Evolutionary conservation across 2,329 filamentous ascomycete species (phyloP).

Genomic region (Apiospora pterosperma): DNA sequence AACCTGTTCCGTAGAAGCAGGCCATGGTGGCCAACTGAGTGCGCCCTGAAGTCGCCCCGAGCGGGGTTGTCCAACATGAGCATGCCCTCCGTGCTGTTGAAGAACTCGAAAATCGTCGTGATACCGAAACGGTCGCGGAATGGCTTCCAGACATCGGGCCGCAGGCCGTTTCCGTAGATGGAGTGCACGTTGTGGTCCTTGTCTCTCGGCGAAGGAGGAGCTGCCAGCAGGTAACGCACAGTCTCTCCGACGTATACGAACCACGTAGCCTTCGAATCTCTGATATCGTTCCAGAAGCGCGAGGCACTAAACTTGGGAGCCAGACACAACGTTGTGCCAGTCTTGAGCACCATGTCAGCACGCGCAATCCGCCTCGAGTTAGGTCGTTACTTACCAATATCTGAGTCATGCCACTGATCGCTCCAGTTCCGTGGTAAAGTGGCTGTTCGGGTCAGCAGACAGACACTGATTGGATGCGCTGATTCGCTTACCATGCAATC

Average conservation of each 20-base stretch:
- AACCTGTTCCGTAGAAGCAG: slow-evolving; percentile 51
- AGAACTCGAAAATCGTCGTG: slow-evolving; percentile 66
- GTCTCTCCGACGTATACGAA: slow-evolving; percentile 80
- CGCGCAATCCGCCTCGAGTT: slow-evolving; percentile 21
- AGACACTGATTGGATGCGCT: neutral
- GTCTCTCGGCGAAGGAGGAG: slow-evolving; percentile 60
- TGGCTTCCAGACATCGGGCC: slow-evolving; percentile 65
- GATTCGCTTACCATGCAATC: slow-evolving; percentile 58
- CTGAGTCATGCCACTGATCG: slow-evolving; percentile 53
- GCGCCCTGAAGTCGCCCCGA: slow-evolving; percentile 58
- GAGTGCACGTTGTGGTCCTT: slow-evolving; percentile 53
- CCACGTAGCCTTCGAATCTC: slow-evolving; percentile 63
- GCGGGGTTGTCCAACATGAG: slow-evolving; percentile 59
- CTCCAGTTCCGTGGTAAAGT: slow-evolving; percentile 73
- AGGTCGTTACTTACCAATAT: slow-evolving; percentile 44
- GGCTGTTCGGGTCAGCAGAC: slow-evolving; percentile 28
- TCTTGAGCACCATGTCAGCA: slow-evolving; percentile 18
- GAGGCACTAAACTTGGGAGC: slow-evolving; percentile 66
- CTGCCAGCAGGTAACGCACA: slow-evolving; percentile 68
- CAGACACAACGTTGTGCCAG: slow-evolving; percentile 54
- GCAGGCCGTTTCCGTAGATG: slow-evolving; percentile 65
- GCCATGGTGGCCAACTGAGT: slow-evolving; percentile 70
- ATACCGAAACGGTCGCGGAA: slow-evolving; percentile 64
- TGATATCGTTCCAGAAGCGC: slow-evolving; percentile 69
- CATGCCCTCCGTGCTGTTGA: slow-evolving; percentile 73